A percentile compares a stretch with the other conserved stretches of the same genome.
Evolutionary conservation across 805 yeast genomes (phyloP).

Genomic region (Candida schatavii): DNA sequence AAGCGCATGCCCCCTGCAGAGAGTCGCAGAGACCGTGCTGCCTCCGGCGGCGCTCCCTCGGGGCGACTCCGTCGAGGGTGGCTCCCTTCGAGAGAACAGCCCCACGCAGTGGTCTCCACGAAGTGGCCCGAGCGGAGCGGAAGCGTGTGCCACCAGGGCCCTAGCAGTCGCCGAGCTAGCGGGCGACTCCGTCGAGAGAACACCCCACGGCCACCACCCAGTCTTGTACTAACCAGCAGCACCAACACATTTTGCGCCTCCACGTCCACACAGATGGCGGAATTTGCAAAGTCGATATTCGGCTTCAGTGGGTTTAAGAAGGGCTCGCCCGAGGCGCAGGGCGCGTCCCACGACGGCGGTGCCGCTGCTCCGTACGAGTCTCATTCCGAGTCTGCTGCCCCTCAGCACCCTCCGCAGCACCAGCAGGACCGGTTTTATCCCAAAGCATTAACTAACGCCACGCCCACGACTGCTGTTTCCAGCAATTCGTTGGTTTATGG

Average conservation of each 20-base stretch:
- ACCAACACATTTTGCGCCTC: neutral
- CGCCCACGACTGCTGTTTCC: conserved; percentile 70
- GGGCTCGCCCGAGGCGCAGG: conserved; percentile 11
- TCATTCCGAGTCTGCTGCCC: no score
- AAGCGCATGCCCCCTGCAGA: no score
- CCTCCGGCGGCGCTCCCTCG: no score
- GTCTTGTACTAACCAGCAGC: neutral
- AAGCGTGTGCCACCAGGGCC: no score
- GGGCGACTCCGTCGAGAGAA: no score
- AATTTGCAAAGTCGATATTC: conserved; percentile 44
- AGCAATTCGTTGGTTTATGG: conserved; percentile 66
- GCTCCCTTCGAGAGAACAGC: no score
- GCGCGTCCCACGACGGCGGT: conserved; percentile 8
- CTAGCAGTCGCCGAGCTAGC: no score
- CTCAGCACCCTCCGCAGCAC: conserved; percentile 3
- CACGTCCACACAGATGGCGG: conserved; percentile 29
- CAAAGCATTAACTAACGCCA: conserved; percentile 33
- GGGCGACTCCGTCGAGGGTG: no score
- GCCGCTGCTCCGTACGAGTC: no score
- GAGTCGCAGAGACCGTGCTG: no score
- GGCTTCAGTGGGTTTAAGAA: conserved; percentile 38
- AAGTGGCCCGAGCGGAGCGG: no score
- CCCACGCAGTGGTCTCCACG: no score
- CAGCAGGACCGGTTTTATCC: conserved; percentile 25
- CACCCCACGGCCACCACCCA: neutral